Evolutionary conservation across 106 monocot genomes (phyloP), one percentile per base, ranked within the genome.

Genomic region (Dioscorea dumetorum): DNA sequence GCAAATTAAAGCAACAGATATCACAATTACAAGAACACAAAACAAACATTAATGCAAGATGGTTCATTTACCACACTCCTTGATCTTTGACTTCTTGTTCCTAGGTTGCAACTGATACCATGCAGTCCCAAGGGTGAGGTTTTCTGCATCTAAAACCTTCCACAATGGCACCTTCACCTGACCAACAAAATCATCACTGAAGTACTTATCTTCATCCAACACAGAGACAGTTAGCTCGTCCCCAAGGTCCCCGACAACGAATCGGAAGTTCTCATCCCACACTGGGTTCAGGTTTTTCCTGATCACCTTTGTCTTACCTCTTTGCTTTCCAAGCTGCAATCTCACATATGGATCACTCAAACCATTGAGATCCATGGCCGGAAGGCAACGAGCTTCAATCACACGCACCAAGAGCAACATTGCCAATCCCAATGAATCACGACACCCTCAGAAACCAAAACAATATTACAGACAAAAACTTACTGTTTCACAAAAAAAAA

Each of bases 231-330:
- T 71, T 31, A 93, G 76, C 65, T 88, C 83, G 28, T 85, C 83
- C 8, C 31, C 72, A 2, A 93, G 69, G 61, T 93, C 85, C 58
- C 83, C 83, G 11, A 88, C 88, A 33, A 50, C 49, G 57, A 88
- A 93, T 49, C 18, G 62, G 69, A 93, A 93, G 61, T 93, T 76
- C 58, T 93, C 93, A 56, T 93, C 83, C 93, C 93, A 93, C 2
- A 21, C 17, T 5, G 93, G 93, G 50, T 77, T 85, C 72, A 93
- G 50, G 72, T 18, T 75, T 68, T 75, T 88, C 64, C 77, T 80
- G 22, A 83, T 66, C 15, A 88, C 79, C 70, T 72, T 78, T 13
- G 85, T 86, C 50, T 86, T 93, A 6, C 32, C 58, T 50, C 76
- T 24, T 8, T 73, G 72, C 80, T 72, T 81, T 48, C 88, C 93